A percentile compares a stretch with the other conserved stretches of the same genome.
These are phyloP conservation scores for Yamadazyma pseudoaaseri DNA, from an alignment of 1,139 yeast species.

Conservation along the genomic window DNA sequence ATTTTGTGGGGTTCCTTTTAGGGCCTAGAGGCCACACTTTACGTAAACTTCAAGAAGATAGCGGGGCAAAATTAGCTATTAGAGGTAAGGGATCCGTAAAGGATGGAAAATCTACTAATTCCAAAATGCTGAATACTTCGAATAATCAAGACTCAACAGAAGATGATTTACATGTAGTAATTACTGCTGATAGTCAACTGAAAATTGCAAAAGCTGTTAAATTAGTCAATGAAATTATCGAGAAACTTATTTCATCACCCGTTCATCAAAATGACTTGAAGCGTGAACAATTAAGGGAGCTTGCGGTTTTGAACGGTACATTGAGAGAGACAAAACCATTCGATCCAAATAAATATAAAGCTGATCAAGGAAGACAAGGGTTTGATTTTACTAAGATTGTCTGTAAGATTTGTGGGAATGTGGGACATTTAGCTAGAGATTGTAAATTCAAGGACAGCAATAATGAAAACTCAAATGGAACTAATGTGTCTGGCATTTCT, in stretches of 20 bases:
- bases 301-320: slow-evolving; percentile 94
- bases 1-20: slow-evolving; percentile 83
- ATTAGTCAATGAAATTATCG: slow-evolving; percentile 72
- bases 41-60: slow-evolving; percentile 72
- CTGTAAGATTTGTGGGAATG: slow-evolving; percentile 75
- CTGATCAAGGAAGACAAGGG: slow-evolving; percentile 44
- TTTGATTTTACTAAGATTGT: slow-evolving; percentile 58
- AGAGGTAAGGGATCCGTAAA: slow-evolving; percentile 95
- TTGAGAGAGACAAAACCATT: slow-evolving; percentile 75
- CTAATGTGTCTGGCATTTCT: background rate
- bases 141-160: slow-evolving; percentile 25
- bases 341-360: slow-evolving; percentile 55
- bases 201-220: slow-evolving; percentile 75
- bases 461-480: background rate
- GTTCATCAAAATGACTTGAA: slow-evolving; percentile 92
- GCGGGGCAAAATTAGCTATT: slow-evolving; percentile 84
- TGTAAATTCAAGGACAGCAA: slow-evolving; percentile 45
- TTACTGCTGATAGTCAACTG: slow-evolving; percentile 80
- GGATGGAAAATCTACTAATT: slow-evolving; percentile 64
- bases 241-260: slow-evolving; percentile 83
- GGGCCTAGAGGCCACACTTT: slow-evolving; percentile 97
- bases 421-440: slow-evolving; percentile 88
- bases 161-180: slow-evolving; percentile 86
- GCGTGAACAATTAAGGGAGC: slow-evolving; percentile 84
- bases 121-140: slow-evolving; percentile 13